A percentile compares a stretch with the other conserved stretches of the same genome.
Conservation (phyloP, 2,329 filamentous ascomycete species). For the Didymella exigua region DNA sequence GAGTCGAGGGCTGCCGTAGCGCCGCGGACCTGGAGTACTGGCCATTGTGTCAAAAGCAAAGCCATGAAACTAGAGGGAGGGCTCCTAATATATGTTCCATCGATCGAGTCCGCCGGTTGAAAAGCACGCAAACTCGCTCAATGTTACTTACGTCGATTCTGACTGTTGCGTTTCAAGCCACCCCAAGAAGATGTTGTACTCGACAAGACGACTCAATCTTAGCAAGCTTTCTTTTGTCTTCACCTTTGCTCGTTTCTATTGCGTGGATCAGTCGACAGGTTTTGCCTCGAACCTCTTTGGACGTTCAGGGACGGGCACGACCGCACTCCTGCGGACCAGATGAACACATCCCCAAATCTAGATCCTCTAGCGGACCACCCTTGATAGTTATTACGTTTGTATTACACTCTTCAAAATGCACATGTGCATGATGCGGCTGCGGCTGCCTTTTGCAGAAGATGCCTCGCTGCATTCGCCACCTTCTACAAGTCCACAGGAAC, state of each 20-base stretch:
- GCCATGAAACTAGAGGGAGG: not conserved
- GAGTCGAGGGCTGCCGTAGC: not conserved
- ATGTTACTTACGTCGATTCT: not conserved
- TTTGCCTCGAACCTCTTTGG: slow-evolving; percentile 63
- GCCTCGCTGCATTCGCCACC: slow-evolving; percentile 31
- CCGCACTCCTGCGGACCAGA: slow-evolving; percentile 70
- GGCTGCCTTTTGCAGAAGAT: slow-evolving; percentile 60
- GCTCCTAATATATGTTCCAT: not conserved
- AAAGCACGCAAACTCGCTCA: slow-evolving; percentile 15
- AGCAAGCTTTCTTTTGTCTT: not conserved
- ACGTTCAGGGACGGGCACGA: slow-evolving; percentile 71
- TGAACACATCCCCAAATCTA: slow-evolving; percentile 58
- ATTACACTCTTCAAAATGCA: slow-evolving; percentile 51
- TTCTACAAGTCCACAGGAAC: slow-evolving; percentile 31
- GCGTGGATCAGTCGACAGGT: slow-evolving; percentile 39
- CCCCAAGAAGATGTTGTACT: not conserved
- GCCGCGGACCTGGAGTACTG: not conserved
- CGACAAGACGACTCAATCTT: not conserved
- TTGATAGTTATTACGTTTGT: slow-evolving; percentile 62
- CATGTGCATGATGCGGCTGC: slow-evolving; percentile 68
- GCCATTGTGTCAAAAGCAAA: not conserved
- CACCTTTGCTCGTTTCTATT: not conserved
- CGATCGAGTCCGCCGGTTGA: not conserved
- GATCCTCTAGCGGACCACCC: slow-evolving; percentile 67
- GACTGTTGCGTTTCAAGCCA: not conserved